These are phyloP conservation scores for Blastomyces gilchristii DNA, from an alignment of 2,329 filamentous ascomycete genomes.

Conservation along the genomic window DNA sequence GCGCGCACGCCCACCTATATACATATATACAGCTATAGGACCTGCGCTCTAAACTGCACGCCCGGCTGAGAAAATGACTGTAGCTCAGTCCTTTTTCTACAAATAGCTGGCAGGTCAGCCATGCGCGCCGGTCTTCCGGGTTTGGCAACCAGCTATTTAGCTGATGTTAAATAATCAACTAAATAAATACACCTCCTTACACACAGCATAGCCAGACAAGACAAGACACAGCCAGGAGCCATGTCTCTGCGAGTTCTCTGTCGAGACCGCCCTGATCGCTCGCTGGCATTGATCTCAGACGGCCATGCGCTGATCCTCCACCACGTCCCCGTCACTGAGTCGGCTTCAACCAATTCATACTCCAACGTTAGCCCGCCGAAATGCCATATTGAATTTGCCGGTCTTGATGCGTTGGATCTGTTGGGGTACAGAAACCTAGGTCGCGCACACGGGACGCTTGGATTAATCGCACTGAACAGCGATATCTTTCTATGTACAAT, in stretches of 20 bases:
- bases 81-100: not conserved
- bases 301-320: slow-evolving; percentile 76
- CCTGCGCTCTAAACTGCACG: not conserved
- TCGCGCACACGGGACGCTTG: slow-evolving; percentile 74
- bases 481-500: slow-evolving; percentile 91
- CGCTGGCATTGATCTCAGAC: slow-evolving; percentile 73
- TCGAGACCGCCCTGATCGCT: slow-evolving; percentile 75
- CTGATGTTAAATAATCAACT: not conserved
- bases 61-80: not conserved
- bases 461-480: slow-evolving; percentile 68
- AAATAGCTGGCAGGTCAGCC: not conserved
- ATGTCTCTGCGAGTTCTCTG: slow-evolving; percentile 69
- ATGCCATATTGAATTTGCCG: slow-evolving; percentile 84
- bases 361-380: slow-evolving; percentile 36
- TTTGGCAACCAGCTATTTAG: not conserved
- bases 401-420: slow-evolving; percentile 54
- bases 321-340: slow-evolving; percentile 56
- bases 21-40: not conserved
- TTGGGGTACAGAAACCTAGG: slow-evolving; percentile 68
- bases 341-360: slow-evolving; percentile 36
- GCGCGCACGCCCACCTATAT: not conserved
- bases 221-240: slow-evolving; percentile 2
- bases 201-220: not conserved
- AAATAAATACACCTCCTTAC: not conserved
- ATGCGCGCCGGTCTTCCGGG: not conserved